Percentiles rank a stretch among this genome's conserved stretches.
phyloP scores from a whole-genome alignment of 768 basidiomycete species.

The Sporobolomyces phaffii region DNA sequence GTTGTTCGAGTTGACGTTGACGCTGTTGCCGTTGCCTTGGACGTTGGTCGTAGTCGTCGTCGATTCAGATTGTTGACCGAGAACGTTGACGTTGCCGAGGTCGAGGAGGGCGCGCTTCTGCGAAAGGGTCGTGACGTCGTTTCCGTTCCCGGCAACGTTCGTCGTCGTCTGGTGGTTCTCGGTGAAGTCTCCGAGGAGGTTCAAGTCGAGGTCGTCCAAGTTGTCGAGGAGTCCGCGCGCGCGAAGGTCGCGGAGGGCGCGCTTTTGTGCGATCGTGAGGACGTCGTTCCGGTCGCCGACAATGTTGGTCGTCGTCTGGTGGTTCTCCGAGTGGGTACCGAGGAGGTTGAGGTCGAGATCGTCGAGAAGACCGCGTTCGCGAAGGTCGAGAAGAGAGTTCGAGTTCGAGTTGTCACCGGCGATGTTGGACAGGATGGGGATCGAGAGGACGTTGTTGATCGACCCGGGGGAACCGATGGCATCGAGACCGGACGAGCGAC shows the following conservation, averaged over 20 bases:
- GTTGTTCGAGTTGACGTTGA: conserved; percentile 14
- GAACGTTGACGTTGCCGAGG: conserved; percentile 22
- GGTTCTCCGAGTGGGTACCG: neutral
- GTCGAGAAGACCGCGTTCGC: neutral
- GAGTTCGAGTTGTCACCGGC: conserved; percentile 10
- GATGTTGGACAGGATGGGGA: conserved; percentile 2
- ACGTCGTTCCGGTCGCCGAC: conserved; percentile 8
- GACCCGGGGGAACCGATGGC: conserved; percentile 8
- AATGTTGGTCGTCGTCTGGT: conserved; percentile 11
- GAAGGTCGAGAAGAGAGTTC: neutral
- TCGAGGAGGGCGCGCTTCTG: conserved; percentile 17
- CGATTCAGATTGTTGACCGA: neutral
- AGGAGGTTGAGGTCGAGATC: conserved; percentile 14
- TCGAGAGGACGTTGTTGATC: conserved; percentile 16
- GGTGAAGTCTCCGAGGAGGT: conserved; percentile 4
- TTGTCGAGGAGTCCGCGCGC: conserved; percentile 3
- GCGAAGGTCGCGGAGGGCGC: neutral
- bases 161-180: conserved; percentile 13
- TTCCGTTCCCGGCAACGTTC: conserved; percentile 9
- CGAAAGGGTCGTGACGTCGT: conserved; percentile 6
- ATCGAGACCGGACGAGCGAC: conserved; percentile 11
- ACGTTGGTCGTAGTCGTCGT: conserved; percentile 15
- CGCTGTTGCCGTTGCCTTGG: conserved; percentile 20
- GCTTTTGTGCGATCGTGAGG: neutral
- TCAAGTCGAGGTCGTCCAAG: conserved; percentile 13